Conservation (phyloP, 164 flowering plant genomes). For the Vitis amurensis region DNA sequence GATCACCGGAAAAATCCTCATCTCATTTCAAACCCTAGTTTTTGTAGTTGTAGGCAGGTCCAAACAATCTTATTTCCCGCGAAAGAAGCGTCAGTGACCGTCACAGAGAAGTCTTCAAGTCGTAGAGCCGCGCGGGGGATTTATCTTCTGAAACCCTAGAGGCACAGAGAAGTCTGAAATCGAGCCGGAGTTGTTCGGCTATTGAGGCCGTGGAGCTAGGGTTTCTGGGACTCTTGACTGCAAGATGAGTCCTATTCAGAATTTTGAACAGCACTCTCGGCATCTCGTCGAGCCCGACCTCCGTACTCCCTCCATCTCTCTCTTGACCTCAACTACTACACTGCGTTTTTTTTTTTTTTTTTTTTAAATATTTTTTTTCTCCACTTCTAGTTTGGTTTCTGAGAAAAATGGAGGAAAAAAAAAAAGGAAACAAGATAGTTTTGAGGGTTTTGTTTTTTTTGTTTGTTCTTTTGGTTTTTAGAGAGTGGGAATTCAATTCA, state of each 20-base stretch:
- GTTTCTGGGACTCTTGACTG: conserved; percentile 2
- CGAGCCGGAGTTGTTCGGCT: not conserved
- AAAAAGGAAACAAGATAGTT: no score
- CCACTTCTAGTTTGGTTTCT: no score
- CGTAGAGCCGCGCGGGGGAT: not conserved
- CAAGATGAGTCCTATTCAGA: conserved; percentile 90
- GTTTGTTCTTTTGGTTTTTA: no score
- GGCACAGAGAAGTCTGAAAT: not conserved
- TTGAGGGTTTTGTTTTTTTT: no score
- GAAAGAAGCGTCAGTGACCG: no score
- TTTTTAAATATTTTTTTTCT: no score
- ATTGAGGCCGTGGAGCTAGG: not conserved
- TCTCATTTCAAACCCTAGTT: no score
- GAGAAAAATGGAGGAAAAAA: no score
- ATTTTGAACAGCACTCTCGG: conserved; percentile 88
- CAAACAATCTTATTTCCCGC: no score
- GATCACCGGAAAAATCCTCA: no score
- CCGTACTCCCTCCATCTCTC: conserved; percentile 38
- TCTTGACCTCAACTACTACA: not conserved
- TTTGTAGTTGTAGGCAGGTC: no score
- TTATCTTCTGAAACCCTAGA: not conserved
- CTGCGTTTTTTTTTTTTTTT: not conserved
- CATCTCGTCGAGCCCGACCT: conserved; percentile 73
- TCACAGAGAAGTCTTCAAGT: not conserved
- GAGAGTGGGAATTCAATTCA: no score